Evolutionary conservation across 2,329 filamentous ascomycete genomes (phyloP), one percentile per base, ranked within the genome.

Genomic region (Cadophora malorum): DNA sequence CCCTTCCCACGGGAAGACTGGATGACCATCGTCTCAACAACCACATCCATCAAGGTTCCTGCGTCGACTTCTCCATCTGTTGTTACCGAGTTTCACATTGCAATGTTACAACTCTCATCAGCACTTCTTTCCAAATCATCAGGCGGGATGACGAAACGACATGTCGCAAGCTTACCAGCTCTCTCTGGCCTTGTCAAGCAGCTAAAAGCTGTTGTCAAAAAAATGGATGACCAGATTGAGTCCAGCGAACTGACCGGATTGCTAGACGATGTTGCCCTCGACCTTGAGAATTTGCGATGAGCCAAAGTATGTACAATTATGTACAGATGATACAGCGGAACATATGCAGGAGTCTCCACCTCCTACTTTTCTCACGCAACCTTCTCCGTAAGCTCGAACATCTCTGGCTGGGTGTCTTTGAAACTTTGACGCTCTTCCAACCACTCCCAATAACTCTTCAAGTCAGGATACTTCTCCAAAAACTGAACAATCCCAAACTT

Each of bases 71-170:
- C 70, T 33, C 38, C 67, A 12, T 25, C 71, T 6, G 35, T 72
- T 1, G 45, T 76, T 12, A 64, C 76, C 1, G 87, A 89, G 67
- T 83, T 86, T 62, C 80, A 83, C 56, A 79, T 86, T 4, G 85
- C 85, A 1, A 81, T 83, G 33, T 75, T 90, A 62, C 86, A 89
- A 75, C 81, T 90, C 1, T 85, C 83, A 25, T 81, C 84, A 14
- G 80, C 83, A 2, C 74, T 90, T n/a, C 75, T 90, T 33, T 79
- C 74, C 0, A 80, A 81, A 33, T 81, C 85, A n/a, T 69, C 74
- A 16, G 70, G 76, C 0, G 84, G 83, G 0, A 79, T 86, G 79
- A 79, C 80, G 66, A 83, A 78, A 71, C 80, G 86, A 21, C 87
- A 87, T 70, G 74, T 77, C 1, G 83, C 86, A 69, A 86, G 85